Conservation (phyloP, 75 land plant genomes). For the Larix kaempferi region DNA sequence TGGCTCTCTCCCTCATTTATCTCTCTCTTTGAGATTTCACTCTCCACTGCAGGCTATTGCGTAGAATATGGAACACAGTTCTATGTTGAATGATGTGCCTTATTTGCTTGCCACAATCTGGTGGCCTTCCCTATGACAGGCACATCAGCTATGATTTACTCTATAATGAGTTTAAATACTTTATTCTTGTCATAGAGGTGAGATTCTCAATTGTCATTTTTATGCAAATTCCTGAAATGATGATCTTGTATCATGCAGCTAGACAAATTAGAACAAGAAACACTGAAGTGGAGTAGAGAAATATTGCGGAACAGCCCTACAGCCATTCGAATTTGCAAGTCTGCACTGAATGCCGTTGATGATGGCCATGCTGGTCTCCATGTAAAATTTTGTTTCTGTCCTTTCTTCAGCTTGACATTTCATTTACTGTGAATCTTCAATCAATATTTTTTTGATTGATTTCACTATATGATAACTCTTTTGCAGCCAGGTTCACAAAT, state of each 20-base stretch:
- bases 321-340: conserved; percentile 83
- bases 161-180: background rate
- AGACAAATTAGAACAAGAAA: conserved; percentile 80
- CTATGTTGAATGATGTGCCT: background rate
- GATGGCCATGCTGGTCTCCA: conserved; percentile 96
- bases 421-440: background rate
- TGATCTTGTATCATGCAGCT: conserved; percentile 44
- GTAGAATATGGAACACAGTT: background rate
- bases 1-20: too few relatives aligned
- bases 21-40: background rate
- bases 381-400: conserved; percentile 25
- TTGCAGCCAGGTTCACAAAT: background rate
- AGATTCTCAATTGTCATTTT: background rate
- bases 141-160: background rate
- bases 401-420: background rate
- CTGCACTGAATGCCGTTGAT: conserved; percentile 93
- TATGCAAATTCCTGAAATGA: background rate
- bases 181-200: background rate
- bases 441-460: background rate
- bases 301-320: conserved; percentile 90
- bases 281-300: conserved; percentile 90
- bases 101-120: background rate
- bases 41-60: background rate
- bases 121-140: background rate
- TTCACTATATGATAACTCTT: too few relatives aligned